These are phyloP conservation scores for Phalaenopsis aphrodite DNA, from an alignment of 106 monocot species.

Conservation along the genomic window DNA sequence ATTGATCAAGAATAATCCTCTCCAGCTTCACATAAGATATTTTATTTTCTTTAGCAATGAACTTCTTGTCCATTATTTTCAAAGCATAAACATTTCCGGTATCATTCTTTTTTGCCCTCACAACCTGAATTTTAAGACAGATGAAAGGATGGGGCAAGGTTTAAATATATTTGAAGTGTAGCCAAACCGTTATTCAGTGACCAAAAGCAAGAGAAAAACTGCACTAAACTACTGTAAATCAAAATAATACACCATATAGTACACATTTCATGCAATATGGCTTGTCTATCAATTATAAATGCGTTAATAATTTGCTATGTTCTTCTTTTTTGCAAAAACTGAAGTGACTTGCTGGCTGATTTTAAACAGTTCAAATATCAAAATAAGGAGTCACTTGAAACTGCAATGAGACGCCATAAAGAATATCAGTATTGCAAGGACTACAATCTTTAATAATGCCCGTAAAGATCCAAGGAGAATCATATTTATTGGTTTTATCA, in stretches of 20 bases:
- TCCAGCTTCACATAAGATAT: constrained; percentile 87
- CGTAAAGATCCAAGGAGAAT: neutral
- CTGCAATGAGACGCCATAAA: neutral
- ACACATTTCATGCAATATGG: neutral
- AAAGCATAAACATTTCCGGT: constrained; percentile 83
- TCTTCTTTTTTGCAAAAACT: neutral
- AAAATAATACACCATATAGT: neutral
- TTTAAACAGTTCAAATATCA: neutral
- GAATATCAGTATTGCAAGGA: neutral
- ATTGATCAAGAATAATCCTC: constrained; percentile 91
- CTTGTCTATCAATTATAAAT: neutral
- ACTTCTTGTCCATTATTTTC: constrained; percentile 99
- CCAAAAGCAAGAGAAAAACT: neutral
- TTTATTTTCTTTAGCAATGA: constrained; percentile 99
- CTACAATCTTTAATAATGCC: neutral
- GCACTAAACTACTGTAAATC: neutral
- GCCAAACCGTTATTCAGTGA: neutral
- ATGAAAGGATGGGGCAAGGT: neutral
- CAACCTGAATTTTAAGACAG: constrained; percentile 43
- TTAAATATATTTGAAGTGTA: neutral
- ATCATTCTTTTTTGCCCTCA: constrained; percentile 92
- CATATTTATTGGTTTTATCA: neutral
- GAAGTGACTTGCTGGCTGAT: neutral
- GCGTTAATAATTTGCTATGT: neutral
- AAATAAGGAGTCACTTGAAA: neutral